Evolutionary conservation across 1,284 basidiomycete genomes (phyloP), one percentile per base, ranked within the genome.

Genomic region (Coniophora puteana): DNA sequence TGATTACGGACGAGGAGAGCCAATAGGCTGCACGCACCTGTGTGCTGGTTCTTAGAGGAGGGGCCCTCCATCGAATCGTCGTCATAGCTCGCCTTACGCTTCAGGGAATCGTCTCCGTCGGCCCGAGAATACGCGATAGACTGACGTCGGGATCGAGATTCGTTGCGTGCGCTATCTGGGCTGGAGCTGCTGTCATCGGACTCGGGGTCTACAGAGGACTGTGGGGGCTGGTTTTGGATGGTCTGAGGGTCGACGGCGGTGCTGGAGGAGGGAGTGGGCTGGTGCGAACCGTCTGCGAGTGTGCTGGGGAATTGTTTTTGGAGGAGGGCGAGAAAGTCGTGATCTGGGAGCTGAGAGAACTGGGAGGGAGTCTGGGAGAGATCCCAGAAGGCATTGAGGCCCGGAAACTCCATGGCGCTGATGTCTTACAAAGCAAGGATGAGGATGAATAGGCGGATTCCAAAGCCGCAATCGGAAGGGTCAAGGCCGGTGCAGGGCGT

Each of bases 161-260:
- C 57, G 27, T 62, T 67, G 18, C 67, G 60, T 10, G 64, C 57
- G 50, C 73, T 76, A 8, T 79, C 74, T 1, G 86, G 83, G 50
- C 85, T 87, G 20, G 86, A 83, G 51, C 81, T 84, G 57, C 79
- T 84, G 51, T 86, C 82, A 50, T 85, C 78, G 18, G 76, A 80
- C 29, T 72, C 68, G 32, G 78, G 71, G 17, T 71, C 71, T 53
- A 69, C 56, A 49, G 56, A 64, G 40, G 62, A 55, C 45, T 72
- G 59, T 44, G 71, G 59, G 54, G 65, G 66, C 36, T 66, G 61
- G 52, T 73, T 38, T n/a, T 46, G 66, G 6, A 74, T 64, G 49
- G 60, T 72, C 57, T 81, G 77, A 0, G 83, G 82, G 52, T 84
- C 76, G 43, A 81, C 65, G 43, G 67, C 69, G 38, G 49, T 47